Conservation (phyloP, 169 alveolate genomes). For the Babesia ovata region DNA sequence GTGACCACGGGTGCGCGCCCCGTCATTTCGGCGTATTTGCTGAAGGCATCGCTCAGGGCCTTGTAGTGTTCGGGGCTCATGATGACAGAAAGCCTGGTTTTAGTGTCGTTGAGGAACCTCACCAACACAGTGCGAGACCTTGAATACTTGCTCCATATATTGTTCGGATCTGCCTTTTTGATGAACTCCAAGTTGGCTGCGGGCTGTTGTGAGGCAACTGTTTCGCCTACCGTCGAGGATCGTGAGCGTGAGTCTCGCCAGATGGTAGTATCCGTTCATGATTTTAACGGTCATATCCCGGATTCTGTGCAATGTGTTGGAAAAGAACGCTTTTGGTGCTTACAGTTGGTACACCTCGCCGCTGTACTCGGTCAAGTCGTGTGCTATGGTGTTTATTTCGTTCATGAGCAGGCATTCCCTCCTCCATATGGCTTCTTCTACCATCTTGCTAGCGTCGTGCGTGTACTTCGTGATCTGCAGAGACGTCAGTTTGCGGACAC, state of each 20-base stretch:
- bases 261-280: slow-evolving; percentile 47
- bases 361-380: slow-evolving; percentile 16
- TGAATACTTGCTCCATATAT: not conserved
- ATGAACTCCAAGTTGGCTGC: not conserved
- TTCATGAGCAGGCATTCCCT: slow-evolving; percentile 63
- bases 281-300: slow-evolving; percentile 4
- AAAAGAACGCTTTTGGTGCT: not conserved
- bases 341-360: slow-evolving; percentile 8
- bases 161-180: not conserved
- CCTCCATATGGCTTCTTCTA: slow-evolving; percentile 12
- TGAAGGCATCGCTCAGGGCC: not conserved
- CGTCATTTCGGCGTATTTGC: not conserved
- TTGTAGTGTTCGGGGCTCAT: not conserved
- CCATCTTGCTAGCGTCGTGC: slow-evolving; percentile 1
- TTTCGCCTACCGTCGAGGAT: slow-evolving; percentile 12
- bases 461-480: slow-evolving; percentile 34
- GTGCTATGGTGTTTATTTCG: slow-evolving; percentile 29
- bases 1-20: too few relatives aligned
- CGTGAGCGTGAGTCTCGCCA: slow-evolving; percentile 5
- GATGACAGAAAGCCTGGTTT: not conserved
- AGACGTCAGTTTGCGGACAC: too few relatives aligned
- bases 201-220: not conserved
- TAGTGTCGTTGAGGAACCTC: not conserved
- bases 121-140: not conserved
- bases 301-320: slow-evolving; percentile 20